Conservation (phyloP, 2,329 filamentous ascomycete species). For the Aspergillus novofumigatus region DNA sequence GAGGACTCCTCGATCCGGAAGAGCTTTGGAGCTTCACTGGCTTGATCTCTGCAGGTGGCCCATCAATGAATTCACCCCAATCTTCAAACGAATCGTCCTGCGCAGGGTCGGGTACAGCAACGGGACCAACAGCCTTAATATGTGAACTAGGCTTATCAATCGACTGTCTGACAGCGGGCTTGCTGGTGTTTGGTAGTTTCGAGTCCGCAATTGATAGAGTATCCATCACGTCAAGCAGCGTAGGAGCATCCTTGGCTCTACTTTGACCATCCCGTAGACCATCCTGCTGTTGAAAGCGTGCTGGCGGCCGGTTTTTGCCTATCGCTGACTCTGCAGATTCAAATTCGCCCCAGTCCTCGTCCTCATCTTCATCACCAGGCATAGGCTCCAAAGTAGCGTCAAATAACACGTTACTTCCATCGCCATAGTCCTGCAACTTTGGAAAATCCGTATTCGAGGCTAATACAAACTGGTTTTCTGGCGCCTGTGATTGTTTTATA, state of each 20-base stretch:
- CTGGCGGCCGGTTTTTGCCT: slow-evolving; percentile 4
- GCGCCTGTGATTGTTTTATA: background rate
- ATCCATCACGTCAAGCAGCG: slow-evolving; percentile 24
- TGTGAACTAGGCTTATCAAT: slow-evolving; percentile 1
- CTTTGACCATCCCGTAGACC: background rate
- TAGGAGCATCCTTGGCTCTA: background rate
- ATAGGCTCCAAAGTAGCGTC: slow-evolving; percentile 47
- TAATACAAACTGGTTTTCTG: slow-evolving; percentile 4
- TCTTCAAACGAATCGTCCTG: slow-evolving; percentile 27
- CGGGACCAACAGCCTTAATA: slow-evolving; percentile 13
- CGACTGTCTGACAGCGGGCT: background rate
- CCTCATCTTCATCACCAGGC: slow-evolving; percentile 24
- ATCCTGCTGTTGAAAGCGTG: background rate
- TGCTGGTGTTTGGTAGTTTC: slow-evolving; percentile 7
- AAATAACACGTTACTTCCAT: slow-evolving; percentile 56
- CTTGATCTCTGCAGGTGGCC: slow-evolving; percentile 11
- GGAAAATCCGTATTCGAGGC: slow-evolving; percentile 12
- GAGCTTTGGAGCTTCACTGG: slow-evolving; percentile 8
- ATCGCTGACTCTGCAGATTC: slow-evolving; percentile 30
- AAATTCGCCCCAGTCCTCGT: slow-evolving; percentile 47
- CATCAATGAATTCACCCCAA: slow-evolving; percentile 53
- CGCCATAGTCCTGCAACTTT: slow-evolving; percentile 20
- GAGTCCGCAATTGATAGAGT: slow-evolving; percentile 26
- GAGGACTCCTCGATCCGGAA: background rate
- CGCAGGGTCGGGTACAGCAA: slow-evolving; percentile 9